These are phyloP conservation scores for Trichophyton benhamiae DNA, from an alignment of 2,329 filamentous ascomycete species.

Conservation along the genomic window DNA sequence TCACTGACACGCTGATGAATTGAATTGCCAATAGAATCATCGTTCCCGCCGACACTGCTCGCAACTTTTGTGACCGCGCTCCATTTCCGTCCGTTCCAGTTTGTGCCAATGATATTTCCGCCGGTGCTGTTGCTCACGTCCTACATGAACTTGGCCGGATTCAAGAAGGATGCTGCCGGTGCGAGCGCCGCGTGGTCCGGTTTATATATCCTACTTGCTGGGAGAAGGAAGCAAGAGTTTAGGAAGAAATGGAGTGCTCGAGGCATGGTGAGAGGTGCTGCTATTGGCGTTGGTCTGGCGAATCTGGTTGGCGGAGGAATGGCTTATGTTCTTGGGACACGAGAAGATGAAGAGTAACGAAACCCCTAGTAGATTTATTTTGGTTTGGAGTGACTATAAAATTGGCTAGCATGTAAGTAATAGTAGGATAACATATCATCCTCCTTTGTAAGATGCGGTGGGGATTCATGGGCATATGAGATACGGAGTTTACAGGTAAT, in stretches of 20 bases:
- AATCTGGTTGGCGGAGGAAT: constrained; percentile 37
- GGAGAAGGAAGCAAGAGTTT: constrained; percentile 40
- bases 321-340: constrained; percentile 34
- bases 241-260: constrained; percentile 36
- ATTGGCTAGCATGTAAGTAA: not conserved
- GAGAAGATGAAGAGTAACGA: constrained; percentile 30
- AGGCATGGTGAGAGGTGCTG: constrained; percentile 34
- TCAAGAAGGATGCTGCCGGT: constrained; percentile 51
- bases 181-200: constrained; percentile 54
- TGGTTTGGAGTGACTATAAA: not conserved
- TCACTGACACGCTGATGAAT: constrained; percentile 3
- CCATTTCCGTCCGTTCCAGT: constrained; percentile 53
- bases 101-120: constrained; percentile 54
- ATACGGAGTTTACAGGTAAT: not conserved
- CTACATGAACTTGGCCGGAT: constrained; percentile 52
- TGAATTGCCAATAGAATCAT: constrained; percentile 39
- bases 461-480: not conserved
- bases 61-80: constrained; percentile 56
- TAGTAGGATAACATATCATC: not conserved
- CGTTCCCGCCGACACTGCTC: constrained; percentile 51
- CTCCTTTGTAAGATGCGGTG: not conserved
- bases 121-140: constrained; percentile 53
- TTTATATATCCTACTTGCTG: constrained; percentile 51
- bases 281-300: constrained; percentile 35
- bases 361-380: not conserved